Percentiles rank a stretch among this genome's conserved stretches.
Conservation (phyloP, 1,284 basidiomycete species). For the Phaffia rhodozyma region DNA sequence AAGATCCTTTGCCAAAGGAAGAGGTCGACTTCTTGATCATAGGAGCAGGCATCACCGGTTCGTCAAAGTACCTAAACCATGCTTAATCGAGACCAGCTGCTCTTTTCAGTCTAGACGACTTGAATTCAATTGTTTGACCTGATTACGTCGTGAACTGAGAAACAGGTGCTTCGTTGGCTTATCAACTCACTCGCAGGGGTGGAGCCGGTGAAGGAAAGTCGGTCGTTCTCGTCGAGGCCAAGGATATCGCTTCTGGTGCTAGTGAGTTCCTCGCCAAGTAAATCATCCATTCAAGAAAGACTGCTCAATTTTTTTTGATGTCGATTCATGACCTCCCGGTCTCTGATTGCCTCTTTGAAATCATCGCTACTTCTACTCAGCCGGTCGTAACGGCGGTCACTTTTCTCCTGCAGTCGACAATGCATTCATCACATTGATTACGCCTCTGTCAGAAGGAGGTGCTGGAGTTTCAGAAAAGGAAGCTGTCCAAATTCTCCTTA, state of each 20-base stretch:
- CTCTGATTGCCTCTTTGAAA: too few species aligned
- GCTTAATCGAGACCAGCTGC: too few species aligned
- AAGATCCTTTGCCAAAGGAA: neutral
- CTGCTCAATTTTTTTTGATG: too few species aligned
- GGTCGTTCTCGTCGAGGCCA: conserved; percentile 28
- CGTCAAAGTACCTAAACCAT: neutral
- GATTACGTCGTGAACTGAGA: too few species aligned
- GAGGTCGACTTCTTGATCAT: conserved; percentile 13
- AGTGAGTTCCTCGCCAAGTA: conserved; percentile 19
- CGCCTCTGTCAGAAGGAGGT: conserved; percentile 25
- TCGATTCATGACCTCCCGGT: too few species aligned
- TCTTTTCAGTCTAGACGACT: too few species aligned
- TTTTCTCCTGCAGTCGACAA: conserved; percentile 25
- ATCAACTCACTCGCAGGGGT: conserved; percentile 25
- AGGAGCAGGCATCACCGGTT: conserved; percentile 14
- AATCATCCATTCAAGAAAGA: too few species aligned
- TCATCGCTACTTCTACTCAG: too few species aligned
- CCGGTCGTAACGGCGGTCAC: conserved; percentile 16
- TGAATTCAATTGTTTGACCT: too few species aligned
- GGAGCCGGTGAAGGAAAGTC: conserved; percentile 22
- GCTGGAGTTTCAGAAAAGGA: conserved; percentile 32
- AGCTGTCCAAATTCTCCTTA: conserved; percentile 20
- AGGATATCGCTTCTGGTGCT: conserved; percentile 30
- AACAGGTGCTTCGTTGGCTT: conserved; percentile 24
- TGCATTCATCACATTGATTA: conserved; percentile 19